A percentile compares a stretch with the other conserved stretches of the same genome.
phyloP scores from a whole-genome alignment of 805 yeast genomes.

The Blastobotrys attinorum region DNA sequence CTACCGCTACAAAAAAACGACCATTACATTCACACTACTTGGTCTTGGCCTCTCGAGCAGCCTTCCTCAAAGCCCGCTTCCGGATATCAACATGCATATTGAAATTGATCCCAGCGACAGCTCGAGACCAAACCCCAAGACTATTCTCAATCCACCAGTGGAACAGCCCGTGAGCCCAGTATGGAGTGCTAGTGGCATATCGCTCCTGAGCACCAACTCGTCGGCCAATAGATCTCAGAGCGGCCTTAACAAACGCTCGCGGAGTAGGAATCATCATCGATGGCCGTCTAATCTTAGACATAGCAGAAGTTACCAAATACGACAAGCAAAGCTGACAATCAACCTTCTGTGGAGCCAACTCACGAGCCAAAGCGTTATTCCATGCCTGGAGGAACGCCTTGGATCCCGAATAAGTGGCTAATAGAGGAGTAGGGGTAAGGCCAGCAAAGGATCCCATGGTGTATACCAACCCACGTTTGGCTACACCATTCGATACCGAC shows the following conservation, averaged over 20 bases:
- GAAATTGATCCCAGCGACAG: conserved; percentile 62
- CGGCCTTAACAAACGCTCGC: conserved; percentile 63
- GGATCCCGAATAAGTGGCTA: conserved; percentile 93
- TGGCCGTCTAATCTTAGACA: conserved; percentile 85
- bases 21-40: no score
- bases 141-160: conserved; percentile 70
- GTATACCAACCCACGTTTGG: conserved; percentile 57
- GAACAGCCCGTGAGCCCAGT: conserved; percentile 88
- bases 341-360: conserved; percentile 55
- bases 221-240: conserved; percentile 65
- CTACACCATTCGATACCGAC: conserved; percentile 36
- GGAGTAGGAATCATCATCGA: conserved; percentile 77
- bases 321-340: conserved; percentile 85
- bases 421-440: conserved; percentile 79
- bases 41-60: conserved; percentile 24
- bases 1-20: no score
- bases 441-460: conserved; percentile 99
- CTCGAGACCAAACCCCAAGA: conserved; percentile 70
- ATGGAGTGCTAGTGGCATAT: conserved; percentile 81
- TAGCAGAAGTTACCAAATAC: conserved; percentile 86
- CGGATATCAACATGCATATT: conserved; percentile 77
- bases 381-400: conserved; percentile 92
- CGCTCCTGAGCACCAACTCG: conserved; percentile 91
- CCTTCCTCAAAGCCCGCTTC: conserved; percentile 71
- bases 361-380: conserved; percentile 85